Evolutionary conservation across 2,329 filamentous ascomycete species (phyloP), one percentile per base, ranked within the genome.

Genomic region (Alternaria longipes): DNA sequence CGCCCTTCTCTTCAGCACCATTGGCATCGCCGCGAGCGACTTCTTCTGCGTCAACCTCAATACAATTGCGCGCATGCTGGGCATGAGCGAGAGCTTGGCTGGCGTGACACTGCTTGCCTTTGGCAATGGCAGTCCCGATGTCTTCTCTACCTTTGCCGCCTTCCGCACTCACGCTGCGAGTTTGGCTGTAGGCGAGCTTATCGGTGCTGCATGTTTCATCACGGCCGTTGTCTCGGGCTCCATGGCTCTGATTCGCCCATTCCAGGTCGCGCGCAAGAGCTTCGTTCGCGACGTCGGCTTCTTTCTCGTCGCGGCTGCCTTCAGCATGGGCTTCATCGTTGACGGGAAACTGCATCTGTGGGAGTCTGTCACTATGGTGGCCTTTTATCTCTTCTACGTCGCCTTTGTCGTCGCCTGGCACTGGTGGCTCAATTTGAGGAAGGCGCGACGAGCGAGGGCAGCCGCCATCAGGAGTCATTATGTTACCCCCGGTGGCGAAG

Each of bases 121-220:
- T 80, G 95, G 95, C 66, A 99, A 99, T 82, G 95, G 95, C 54
- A 98, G 94, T 63, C 95, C 95, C 2, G 95, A 99, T 79, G 94
- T 99, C 46, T 99, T 99, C 80, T 97, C 94, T 67, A 99, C 95
- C 2, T 98, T 99, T 81, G 95, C 95, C 16, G 96, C 95, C 69
- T 98, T 99, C 93, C 90, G 90, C 73, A 97, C 94, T 24, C 93
- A 98, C 74, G 97, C 94, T 76, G 94, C 94, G n/a, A 96, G 94
- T 81, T 87, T 99, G 84, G 95, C 95, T 1, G 89, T 99, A 41
- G 95, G 95, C 46, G 95, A 99, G 81, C 84, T 99, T 52, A 93
- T 99, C 54, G 95, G 95, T 34, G 95, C 95, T 11, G 95, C 95
- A 34, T 89, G 92, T 65, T 99, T 99, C 81, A 99, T 99, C 78